Base-by-base conservation (phyloP, 1,139 yeast genomes). In the Pichia sp. region DNA sequence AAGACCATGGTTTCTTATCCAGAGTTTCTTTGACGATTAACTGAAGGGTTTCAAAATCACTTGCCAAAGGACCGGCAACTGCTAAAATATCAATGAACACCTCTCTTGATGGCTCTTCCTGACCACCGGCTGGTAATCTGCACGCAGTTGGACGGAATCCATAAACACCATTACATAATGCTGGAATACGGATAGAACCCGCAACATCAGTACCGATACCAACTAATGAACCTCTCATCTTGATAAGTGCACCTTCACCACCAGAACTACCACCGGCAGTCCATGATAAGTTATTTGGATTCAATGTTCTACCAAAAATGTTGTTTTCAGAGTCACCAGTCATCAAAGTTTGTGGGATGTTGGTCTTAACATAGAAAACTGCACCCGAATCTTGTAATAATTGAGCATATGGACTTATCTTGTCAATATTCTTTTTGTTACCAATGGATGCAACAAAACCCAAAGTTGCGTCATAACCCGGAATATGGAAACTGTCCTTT, bases 151-250 rank as follows among this genome's bases (percentile, higher is more conserved):
- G 48, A 11, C 40, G 38, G 20, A 36, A 45, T 7, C 48, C 46
- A 33, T 45, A 45, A 17, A 31, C 31, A 17, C 48, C 48, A 22
- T 41, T 37, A 33, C 43, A 45, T 15, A 40, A 21, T 8, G 48
- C 31, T 17, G 72, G 72, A 39, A 58, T 55, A 36, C 72, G 53
- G 39, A 68, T 63, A 20, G 67, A 60, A 5, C 72, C 72, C 47
- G 89, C 90, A 56, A 83, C 81, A 61, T 83, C 90, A 28, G 83
- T 73, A 5, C 89, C 89, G 46, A 83, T 69, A 19, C 89, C 88
- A 37, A 82, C 51, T 2, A 76, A 69, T 28, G 85, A 75, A 14
- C 83, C 87, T 39, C 81, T 83, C 67, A 80, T 75, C 1, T 75
- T 77, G 33, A 76, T 75, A 51, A 82, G 61, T 0, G 89, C 77